Percentiles rank a stretch among this genome's conserved stretches.
Evolutionary conservation across 345 rosid species (phyloP).

Genomic region (Corymbia maculata): DNA sequence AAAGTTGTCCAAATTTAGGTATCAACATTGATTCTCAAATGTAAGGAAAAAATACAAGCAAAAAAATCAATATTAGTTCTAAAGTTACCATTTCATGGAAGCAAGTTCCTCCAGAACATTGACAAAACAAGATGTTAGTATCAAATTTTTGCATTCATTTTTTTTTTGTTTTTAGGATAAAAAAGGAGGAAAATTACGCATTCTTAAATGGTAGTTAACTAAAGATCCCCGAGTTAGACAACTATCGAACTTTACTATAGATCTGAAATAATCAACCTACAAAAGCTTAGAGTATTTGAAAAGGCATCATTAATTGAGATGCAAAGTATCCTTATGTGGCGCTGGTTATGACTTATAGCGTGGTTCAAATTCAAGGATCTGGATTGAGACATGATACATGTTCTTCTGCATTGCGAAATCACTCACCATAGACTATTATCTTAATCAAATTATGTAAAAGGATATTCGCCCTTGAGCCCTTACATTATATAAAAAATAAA

Average conservation of each 20-base stretch:
- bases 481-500: neutral
- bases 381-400: neutral
- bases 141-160: neutral
- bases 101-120: neutral
- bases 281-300: neutral
- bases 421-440: no score
- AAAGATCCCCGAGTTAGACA: neutral
- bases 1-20: no score
- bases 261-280: neutral
- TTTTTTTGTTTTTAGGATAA: neutral
- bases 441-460: no score
- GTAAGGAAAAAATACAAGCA: neutral
- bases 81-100: neutral
- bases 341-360: neutral
- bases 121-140: neutral
- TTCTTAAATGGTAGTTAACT: neutral
- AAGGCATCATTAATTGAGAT: no score
- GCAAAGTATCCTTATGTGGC: neutral
- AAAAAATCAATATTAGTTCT: neutral
- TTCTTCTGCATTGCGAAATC: neutral
- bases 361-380: neutral
- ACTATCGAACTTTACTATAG: neutral
- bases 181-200: neutral
- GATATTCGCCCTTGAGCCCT: neutral
- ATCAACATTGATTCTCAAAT: neutral